Conservation (phyloP, 208 protist genomes). For the Leishmania braziliensis region DNA sequence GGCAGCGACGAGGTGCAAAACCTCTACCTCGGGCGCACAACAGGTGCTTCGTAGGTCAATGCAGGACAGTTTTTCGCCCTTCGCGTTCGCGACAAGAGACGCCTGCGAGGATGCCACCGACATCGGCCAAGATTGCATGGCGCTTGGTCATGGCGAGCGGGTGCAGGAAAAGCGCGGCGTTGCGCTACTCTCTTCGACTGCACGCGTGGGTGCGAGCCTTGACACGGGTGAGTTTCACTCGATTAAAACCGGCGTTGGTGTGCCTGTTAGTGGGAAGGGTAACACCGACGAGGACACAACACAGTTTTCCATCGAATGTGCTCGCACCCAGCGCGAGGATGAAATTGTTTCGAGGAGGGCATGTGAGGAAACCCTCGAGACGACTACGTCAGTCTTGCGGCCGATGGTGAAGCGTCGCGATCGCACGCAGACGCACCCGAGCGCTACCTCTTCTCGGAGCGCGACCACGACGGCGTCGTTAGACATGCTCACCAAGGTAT, state of each 20-base stretch:
- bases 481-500: not conserved
- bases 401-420: slow-evolving; percentile 9
- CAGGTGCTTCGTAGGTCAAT: slow-evolving; percentile 25
- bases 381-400: slow-evolving; percentile 16
- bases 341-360: not conserved
- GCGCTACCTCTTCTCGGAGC: not conserved
- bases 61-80: slow-evolving; percentile 12
- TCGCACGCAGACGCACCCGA: not conserved
- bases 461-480: not conserved
- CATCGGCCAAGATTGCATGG: not conserved
- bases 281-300: not conserved
- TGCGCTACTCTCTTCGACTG: not conserved
- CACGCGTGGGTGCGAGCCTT: not conserved
- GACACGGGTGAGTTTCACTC: not conserved
- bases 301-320: slow-evolving; percentile 11
- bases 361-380: slow-evolving; percentile 8
- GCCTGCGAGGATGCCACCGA: too few species aligned
- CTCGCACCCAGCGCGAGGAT: slow-evolving; percentile 5
- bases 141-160: too few species aligned
- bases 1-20: not conserved
- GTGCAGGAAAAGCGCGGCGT: not conserved
- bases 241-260: not conserved
- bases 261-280: not conserved
- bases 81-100: not conserved
- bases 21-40: slow-evolving; percentile 5